These are phyloP conservation scores for Pelargonium myrrhifolium DNA, from an alignment of 441 rosid species.

Conservation along the genomic window DNA sequence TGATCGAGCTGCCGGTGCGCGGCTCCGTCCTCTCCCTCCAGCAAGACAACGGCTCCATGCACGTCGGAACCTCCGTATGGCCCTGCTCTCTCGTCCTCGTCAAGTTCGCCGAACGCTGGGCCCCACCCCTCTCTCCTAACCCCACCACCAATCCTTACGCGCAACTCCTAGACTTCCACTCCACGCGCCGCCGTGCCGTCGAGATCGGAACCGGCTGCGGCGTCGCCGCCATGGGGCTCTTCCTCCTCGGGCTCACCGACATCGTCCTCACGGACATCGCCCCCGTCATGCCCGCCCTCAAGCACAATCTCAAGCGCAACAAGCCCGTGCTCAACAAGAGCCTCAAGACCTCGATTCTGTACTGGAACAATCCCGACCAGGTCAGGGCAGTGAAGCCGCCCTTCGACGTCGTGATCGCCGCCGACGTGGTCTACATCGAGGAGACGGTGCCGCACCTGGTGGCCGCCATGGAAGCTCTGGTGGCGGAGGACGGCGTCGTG, in stretches of 20 bases:
- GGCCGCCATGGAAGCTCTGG: constrained; percentile 52
- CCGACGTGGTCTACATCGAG: constrained; percentile 90
- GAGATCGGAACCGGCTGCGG: constrained; percentile 83
- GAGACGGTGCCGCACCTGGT: constrained; percentile 52
- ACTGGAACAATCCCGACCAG: constrained; percentile 61
- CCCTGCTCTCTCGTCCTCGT: constrained; percentile 78
- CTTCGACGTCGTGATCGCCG: constrained; percentile 67
- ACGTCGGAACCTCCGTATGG: constrained; percentile 92
- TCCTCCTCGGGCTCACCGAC: constrained; percentile 64
- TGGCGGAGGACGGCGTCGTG: constrained; percentile 67
- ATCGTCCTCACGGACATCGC: constrained; percentile 68
- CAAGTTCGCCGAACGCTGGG: constrained; percentile 83
- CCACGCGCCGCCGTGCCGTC: constrained; percentile 46
- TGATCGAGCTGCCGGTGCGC: constrained; percentile 55
- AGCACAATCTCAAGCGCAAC: constrained; percentile 80
- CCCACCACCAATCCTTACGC: constrained; percentile 42
- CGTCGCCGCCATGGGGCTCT: constrained; percentile 69
- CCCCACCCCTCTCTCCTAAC: constrained; percentile 19
- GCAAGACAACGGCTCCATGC: constrained; percentile 75
- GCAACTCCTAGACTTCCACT: constrained; percentile 47
- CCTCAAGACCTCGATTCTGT: constrained; percentile 47
- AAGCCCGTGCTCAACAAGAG: constrained; percentile 50
- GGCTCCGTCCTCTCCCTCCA: constrained; percentile 55
- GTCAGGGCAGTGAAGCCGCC: constrained; percentile 51
- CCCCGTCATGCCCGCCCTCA: constrained; percentile 78